Conservation (phyloP, 2,329 filamentous ascomycete genomes). For the Aspergillus flavus region DNA sequence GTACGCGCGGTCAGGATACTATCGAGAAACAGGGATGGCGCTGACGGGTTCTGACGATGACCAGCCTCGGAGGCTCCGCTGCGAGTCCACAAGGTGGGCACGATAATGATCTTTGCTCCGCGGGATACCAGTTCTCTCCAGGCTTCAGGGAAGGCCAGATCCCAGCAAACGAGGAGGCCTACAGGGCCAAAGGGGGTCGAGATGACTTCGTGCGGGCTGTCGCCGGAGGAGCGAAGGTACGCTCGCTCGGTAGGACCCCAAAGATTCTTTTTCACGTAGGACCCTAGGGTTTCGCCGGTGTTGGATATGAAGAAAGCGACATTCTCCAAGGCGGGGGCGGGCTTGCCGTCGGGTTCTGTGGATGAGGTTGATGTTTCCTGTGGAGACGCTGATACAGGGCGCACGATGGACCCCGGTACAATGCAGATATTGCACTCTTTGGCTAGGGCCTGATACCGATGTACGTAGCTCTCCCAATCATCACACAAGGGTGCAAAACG, state of each 20-base stretch:
- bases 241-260: constrained; percentile 9
- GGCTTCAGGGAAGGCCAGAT: constrained; percentile 60
- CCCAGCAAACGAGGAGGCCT: constrained; percentile 60
- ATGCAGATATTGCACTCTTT: constrained; percentile 48
- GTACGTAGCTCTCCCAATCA: constrained; percentile 53
- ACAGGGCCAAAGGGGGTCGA: constrained; percentile 57
- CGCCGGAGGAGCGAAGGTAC: neutral
- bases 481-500: constrained; percentile 49
- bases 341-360: constrained; percentile 33
- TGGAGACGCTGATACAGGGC: constrained; percentile 24
- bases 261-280: constrained; percentile 52
- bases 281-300: constrained; percentile 52
- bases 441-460: constrained; percentile 55
- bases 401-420: constrained; percentile 53
- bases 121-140: constrained; percentile 56
- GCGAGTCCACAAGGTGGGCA: constrained; percentile 55
- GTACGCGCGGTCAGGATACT: constrained; percentile 53
- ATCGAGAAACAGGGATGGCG: constrained; percentile 56
- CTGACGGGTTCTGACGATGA: constrained; percentile 48
- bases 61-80: constrained; percentile 52
- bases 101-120: constrained; percentile 58
- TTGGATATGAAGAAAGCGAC: constrained; percentile 58
- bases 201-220: constrained; percentile 3
- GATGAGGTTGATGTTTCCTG: too few species aligned
- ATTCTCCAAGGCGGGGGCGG: constrained; percentile 48